Evolutionary conservation across 2,329 filamentous ascomycete genomes (phyloP).

Genomic region (Arachnomyces sp.): DNA sequence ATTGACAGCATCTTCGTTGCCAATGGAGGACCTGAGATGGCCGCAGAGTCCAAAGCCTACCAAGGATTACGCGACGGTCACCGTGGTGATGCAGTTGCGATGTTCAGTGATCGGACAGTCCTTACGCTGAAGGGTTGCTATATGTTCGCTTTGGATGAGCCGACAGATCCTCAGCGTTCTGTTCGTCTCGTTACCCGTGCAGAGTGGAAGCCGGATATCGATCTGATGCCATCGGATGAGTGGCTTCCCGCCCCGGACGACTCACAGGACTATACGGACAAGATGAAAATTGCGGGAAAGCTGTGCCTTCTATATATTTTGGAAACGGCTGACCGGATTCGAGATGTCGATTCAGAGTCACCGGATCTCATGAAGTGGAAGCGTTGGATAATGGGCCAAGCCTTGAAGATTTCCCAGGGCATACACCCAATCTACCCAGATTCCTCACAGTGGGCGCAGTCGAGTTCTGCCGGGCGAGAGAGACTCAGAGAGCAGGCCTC

Average conservation of each 20-base stretch:
- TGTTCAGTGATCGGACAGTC: no score
- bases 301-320: constrained; percentile 4
- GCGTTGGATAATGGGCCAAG: background rate
- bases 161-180: constrained; percentile 7
- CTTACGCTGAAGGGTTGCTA: no score
- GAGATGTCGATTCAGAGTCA: background rate
- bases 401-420: background rate
- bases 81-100: no score
- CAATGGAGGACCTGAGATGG: constrained; percentile 13
- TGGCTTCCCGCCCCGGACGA: constrained; percentile 5
- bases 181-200: background rate
- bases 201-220: constrained; percentile 7
- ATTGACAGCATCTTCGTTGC: constrained; percentile 18
- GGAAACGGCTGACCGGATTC: constrained; percentile 1
- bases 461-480: background rate
- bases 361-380: background rate
- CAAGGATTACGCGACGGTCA: no score
- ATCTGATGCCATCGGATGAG: constrained; percentile 3
- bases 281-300: background rate
- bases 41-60: background rate
- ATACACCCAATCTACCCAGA: background rate
- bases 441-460: background rate
- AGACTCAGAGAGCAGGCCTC: background rate
- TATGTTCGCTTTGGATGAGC: no score
- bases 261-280: background rate